Conservation (phyloP, 768 basidiomycete species). For the Dioszegia aurantiaca region DNA sequence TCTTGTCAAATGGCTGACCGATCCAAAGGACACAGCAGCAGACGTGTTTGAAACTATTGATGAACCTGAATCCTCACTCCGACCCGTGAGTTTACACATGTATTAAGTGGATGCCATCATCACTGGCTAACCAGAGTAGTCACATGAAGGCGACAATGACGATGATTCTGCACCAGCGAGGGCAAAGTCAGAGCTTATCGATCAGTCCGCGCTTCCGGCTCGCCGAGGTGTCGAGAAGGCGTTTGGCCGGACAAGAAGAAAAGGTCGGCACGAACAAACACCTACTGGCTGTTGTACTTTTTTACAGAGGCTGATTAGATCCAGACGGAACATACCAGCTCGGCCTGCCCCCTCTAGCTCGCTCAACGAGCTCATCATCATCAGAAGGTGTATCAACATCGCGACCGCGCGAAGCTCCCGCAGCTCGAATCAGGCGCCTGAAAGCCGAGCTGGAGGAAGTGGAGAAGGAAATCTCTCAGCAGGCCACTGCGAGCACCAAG, state of each 20-base stretch:
- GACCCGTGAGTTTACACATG: slow-evolving; percentile 25
- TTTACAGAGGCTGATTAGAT: neutral
- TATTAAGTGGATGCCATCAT: too few species aligned
- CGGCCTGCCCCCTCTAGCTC: slow-evolving; percentile 32
- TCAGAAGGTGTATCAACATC: slow-evolving; percentile 10
- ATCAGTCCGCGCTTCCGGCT: slow-evolving; percentile 28
- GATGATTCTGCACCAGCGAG: slow-evolving; percentile 19
- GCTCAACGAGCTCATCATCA: slow-evolving; percentile 21
- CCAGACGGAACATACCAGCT: slow-evolving; percentile 29
- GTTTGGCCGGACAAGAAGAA: slow-evolving; percentile 34
- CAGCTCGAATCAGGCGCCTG: slow-evolving; percentile 55
- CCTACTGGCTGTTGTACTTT: neutral
- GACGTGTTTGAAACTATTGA: slow-evolving; percentile 53
- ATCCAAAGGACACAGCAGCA: slow-evolving; percentile 47
- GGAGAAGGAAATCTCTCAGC: slow-evolving; percentile 55
- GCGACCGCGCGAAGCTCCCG: slow-evolving; percentile 46
- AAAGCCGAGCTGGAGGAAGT: slow-evolving; percentile 75
- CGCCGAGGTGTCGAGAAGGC: slow-evolving; percentile 37
- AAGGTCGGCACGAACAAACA: neutral
- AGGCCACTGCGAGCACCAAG: neutral
- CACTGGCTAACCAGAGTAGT: slow-evolving; percentile 11
- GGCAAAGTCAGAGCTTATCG: slow-evolving; percentile 30
- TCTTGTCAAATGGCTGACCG: slow-evolving; percentile 3
- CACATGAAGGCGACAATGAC: slow-evolving; percentile 25
- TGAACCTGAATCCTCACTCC: slow-evolving; percentile 33